A percentile compares a stretch with the other conserved stretches of the same genome.
These are phyloP conservation scores for Panicum virgatum DNA, from an alignment of 202 grass and related monocot species.

Conservation along the genomic window DNA sequence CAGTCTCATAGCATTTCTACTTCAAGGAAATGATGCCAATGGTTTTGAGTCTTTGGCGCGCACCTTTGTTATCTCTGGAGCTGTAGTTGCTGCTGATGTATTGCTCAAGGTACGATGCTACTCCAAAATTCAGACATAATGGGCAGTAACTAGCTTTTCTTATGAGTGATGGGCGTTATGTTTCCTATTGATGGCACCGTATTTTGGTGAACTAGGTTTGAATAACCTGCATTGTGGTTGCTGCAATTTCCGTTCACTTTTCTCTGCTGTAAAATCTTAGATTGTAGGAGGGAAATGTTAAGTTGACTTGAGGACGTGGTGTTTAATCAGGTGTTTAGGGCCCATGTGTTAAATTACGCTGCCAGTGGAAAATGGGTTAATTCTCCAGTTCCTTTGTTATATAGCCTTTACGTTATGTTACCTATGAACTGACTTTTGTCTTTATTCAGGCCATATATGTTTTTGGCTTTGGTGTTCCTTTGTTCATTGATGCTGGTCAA, in stretches of 20 bases:
- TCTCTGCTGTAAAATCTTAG: constrained; percentile 42
- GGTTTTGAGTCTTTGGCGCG: constrained; percentile 82
- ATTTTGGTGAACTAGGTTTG: constrained; percentile 25
- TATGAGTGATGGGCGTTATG: background rate
- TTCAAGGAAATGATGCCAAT: constrained; percentile 92
- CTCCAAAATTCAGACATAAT: background rate
- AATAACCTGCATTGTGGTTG: background rate
- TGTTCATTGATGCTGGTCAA: constrained; percentile 76
- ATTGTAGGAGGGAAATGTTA: background rate
- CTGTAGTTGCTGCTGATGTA: constrained; percentile 86
- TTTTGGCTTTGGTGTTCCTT: constrained; percentile 79
- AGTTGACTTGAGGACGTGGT: constrained; percentile 14
- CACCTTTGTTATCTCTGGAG: constrained; percentile 86
- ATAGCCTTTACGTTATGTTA: background rate
- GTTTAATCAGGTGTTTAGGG: constrained; percentile 11
- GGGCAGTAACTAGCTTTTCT: background rate
- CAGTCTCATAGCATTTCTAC: constrained; percentile 87
- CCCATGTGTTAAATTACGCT: background rate
- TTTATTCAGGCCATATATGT: constrained; percentile 85
- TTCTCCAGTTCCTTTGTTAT: background rate
- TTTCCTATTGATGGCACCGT: constrained; percentile 24
- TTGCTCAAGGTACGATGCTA: constrained; percentile 81
- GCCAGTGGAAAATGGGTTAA: background rate
- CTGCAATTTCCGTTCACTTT: constrained; percentile 17
- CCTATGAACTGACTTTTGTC: constrained; percentile 16